A percentile compares a stretch with the other conserved stretches of the same genome.
phyloP scores from a whole-genome alignment of 768 basidiomycete species.

The Cytidiella melzeri region DNA sequence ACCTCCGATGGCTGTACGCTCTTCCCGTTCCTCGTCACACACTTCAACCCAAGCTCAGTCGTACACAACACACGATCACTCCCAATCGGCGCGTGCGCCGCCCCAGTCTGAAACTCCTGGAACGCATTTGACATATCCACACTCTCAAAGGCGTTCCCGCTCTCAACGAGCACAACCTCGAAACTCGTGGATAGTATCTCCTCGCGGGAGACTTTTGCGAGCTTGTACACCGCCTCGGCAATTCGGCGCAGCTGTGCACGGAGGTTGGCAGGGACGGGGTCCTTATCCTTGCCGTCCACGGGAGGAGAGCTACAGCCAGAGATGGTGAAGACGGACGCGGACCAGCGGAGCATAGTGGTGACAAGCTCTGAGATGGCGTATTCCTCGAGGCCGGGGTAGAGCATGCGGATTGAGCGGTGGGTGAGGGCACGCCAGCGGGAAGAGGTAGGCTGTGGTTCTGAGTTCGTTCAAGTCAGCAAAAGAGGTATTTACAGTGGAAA shows the following conservation, averaged over 20 bases:
- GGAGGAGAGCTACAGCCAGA: conserved; percentile 49
- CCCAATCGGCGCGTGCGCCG: conserved; percentile 11
- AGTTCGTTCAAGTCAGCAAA: background rate
- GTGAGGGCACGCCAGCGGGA: conserved; percentile 74
- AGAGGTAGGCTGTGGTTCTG: conserved; percentile 73
- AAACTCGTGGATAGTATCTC: conserved; percentile 77
- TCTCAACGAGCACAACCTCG: conserved; percentile 58
- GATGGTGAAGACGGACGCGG: conserved; percentile 57
- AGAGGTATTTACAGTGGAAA: background rate
- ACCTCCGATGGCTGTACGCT: background rate
- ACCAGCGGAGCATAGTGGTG: conserved; percentile 72
- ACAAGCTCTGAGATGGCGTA: conserved; percentile 65
- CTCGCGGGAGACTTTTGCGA: conserved; percentile 61
- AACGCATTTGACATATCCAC: conserved; percentile 57
- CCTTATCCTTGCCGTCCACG: conserved; percentile 21
- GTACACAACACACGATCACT: conserved; percentile 47
- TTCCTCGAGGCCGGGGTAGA: conserved; percentile 62
- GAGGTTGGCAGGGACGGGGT: conserved; percentile 22
- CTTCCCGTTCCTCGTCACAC: conserved; percentile 41
- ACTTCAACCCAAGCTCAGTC: conserved; percentile 66
- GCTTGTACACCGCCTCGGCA: conserved; percentile 52
- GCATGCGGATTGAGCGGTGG: conserved; percentile 58
- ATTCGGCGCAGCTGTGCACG: conserved; percentile 61
- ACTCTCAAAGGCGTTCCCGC: conserved; percentile 42
- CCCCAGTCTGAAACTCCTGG: conserved; percentile 37